Conservation (phyloP, 495 filamentous ascomycete genomes). For the Aspergillus nidulans region DNA sequence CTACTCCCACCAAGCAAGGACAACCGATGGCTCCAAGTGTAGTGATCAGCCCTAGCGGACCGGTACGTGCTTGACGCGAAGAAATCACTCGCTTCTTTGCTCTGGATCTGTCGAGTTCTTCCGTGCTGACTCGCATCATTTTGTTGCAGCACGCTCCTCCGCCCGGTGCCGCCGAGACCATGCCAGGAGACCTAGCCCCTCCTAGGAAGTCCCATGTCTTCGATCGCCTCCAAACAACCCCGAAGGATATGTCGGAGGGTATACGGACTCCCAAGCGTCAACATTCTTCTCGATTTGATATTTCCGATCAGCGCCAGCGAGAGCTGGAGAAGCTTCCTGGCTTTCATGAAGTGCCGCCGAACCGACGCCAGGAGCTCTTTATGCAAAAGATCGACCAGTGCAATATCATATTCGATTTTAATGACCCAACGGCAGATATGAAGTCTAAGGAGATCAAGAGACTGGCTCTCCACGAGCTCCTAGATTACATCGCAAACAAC, state of each 20-base stretch:
- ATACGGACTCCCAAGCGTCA: slow-evolving; percentile 93
- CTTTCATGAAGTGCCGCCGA: slow-evolving; percentile 97
- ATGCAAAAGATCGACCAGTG: slow-evolving; percentile 99
- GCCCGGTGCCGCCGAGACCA: slow-evolving; percentile 91
- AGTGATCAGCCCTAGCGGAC: slow-evolving; percentile 90
- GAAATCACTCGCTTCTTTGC: not conserved
- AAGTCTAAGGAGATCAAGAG: slow-evolving; percentile 99
- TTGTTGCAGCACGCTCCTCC: slow-evolving; percentile 76
- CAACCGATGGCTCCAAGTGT: slow-evolving; percentile 76
- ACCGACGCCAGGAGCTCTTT: slow-evolving; percentile 93
- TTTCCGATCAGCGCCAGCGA: slow-evolving; percentile 83
- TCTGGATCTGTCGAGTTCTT: not conserved
- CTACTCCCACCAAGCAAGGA: slow-evolving; percentile 65
- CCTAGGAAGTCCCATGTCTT: slow-evolving; percentile 91
- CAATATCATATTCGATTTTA: slow-evolving; percentile 99
- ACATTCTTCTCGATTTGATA: slow-evolving; percentile 95
- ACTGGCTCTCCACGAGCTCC: slow-evolving; percentile 88
- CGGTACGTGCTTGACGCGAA: slow-evolving; percentile 57
- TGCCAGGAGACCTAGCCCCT: slow-evolving; percentile 95
- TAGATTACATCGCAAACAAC: slow-evolving; percentile 98
- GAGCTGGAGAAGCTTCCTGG: slow-evolving; percentile 96
- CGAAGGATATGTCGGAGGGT: slow-evolving; percentile 93
- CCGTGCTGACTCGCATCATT: slow-evolving; percentile 24
- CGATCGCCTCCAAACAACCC: slow-evolving; percentile 85
- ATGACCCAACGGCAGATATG: slow-evolving; percentile 97